Evolutionary conservation across 139 green algal species (phyloP), one percentile per base, ranked within the genome.

Genomic region (Picocystis salinarum): DNA sequence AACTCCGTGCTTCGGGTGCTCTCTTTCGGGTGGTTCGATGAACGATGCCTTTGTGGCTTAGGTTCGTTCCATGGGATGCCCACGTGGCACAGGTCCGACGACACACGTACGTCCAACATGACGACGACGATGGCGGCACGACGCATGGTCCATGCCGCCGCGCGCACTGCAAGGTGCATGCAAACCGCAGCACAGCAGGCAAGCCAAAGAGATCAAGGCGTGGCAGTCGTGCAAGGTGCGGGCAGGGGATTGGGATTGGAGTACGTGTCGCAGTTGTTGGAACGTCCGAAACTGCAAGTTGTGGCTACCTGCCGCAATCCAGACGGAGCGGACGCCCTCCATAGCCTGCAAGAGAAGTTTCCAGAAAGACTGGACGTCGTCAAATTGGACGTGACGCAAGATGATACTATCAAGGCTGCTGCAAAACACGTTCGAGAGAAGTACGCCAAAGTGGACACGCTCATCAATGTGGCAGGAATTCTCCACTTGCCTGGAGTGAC

Each of bases 281-380:
- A 53, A 13, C 45, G 58, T 1, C 28, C 44, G 3, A 12, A 39
- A 51, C 17, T 41, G 39, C 26, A 28, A n/a, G 77, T 90, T 1
- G 30, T 90, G 13, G 78, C 78, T 9, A 73, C 72, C 2, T 90
- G 77, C 46, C 48, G 77, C 2, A 41, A 58, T 19, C 77, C 75
- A 9, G 57, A 50, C 1, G 34, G 23, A 4, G 66, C 67, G 0
- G 23, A 22, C 9, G 37, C 39, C 17, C 59, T 90, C 28, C 28
- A 56, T 19, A 36, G 48, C 10, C 25, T 71, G 4, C 39, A 25
- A 5, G 53, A 42, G 42, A 10, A 12, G 9, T 45, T 7, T 20
- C 36, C 6, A 7, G 9, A 10, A 42, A 37, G 31, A 17, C 13
- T 37, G 15, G 13, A 13, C n/a, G n/a, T n/a, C n/a, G n/a, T n/a